phyloP scores from a whole-genome alignment of 129 eudicot species.

The Gnaphalium uliginosum region DNA sequence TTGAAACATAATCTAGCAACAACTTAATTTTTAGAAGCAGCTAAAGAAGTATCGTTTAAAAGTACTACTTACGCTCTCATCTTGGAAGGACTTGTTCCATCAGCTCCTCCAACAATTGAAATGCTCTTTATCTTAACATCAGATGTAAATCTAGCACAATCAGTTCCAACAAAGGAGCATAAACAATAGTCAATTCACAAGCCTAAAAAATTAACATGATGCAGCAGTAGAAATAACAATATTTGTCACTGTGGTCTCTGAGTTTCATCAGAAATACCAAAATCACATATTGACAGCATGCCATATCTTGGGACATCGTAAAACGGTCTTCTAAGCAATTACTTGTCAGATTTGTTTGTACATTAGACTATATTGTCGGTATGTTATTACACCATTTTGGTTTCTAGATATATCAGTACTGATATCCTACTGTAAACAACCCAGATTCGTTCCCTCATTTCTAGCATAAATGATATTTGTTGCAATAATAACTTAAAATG shows the following conservation, averaged over 20 bases:
- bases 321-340: slow-evolving; percentile 12
- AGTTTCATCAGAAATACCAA: neutral
- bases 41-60: neutral
- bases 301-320: slow-evolving; percentile 6
- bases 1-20: slow-evolving; percentile 1
- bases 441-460: too few relatives aligned
- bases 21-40: neutral
- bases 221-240: neutral
- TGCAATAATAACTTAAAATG: neutral
- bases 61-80: slow-evolving; percentile 92
- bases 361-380: neutral
- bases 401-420: slow-evolving; percentile 15
- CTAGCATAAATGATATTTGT: too few relatives aligned
- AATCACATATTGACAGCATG: slow-evolving; percentile 5
- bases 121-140: slow-evolving; percentile 99
- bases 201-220: slow-evolving; percentile 4
- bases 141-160: slow-evolving; percentile 74
- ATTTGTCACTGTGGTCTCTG: neutral
- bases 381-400: slow-evolving; percentile 4
- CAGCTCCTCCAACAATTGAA: slow-evolving; percentile 91
- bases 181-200: slow-evolving; percentile 4
- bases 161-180: slow-evolving; percentile 20
- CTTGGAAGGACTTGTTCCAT: slow-evolving; percentile 96
- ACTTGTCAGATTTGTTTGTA: neutral
- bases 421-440: neutral